These are phyloP conservation scores for Penicillium psychrosexuale DNA, from an alignment of 2,329 filamentous ascomycete species.

Conservation along the genomic window DNA sequence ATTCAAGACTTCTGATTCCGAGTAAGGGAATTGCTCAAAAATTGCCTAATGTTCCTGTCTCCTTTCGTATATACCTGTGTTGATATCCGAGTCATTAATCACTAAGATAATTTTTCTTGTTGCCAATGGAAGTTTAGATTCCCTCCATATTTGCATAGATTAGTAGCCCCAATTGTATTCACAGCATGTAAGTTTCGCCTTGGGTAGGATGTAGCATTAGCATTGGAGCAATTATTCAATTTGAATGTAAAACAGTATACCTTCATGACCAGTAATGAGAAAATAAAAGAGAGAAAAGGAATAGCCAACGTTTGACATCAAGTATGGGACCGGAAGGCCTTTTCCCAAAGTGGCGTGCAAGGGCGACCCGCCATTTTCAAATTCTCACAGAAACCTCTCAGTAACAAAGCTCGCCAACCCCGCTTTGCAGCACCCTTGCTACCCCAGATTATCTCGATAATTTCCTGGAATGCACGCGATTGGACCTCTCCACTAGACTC, in stretches of 20 bases:
- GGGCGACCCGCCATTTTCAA: slow-evolving; percentile 2
- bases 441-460: background rate
- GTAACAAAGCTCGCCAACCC: background rate
- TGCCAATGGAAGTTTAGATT: background rate
- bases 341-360: slow-evolving; percentile 6
- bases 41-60: background rate
- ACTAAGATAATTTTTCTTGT: background rate
- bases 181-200: background rate
- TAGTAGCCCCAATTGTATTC: background rate
- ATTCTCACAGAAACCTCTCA: background rate
- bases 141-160: background rate
- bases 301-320: background rate
- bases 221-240: background rate
- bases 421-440: slow-evolving; percentile 1
- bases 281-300: background rate
- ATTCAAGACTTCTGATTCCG: slow-evolving; percentile 57
- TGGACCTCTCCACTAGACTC: background rate
- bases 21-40: slow-evolving; percentile 26
- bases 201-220: background rate
- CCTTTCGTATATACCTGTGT: slow-evolving; percentile 9
- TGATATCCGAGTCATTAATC: slow-evolving; percentile 24
- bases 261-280: background rate
- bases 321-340: background rate
- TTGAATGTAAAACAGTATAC: too few species aligned
- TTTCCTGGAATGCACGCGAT: background rate